phyloP scores from a whole-genome alignment of 2,329 filamentous ascomycete species.

The Fusarium graminum region DNA sequence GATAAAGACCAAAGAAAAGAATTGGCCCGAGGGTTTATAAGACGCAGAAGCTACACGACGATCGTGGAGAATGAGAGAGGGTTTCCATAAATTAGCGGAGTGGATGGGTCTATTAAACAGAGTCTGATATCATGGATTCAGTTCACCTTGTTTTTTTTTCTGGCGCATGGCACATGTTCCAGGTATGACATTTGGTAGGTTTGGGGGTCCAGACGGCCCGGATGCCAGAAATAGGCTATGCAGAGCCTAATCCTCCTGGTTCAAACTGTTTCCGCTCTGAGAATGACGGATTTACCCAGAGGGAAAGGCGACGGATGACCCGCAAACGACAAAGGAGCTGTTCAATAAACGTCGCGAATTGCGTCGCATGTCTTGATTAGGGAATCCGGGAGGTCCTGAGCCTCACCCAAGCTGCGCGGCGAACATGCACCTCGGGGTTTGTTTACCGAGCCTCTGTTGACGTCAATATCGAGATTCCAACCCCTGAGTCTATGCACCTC shows the following conservation, averaged over 20 bases:
- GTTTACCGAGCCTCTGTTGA: slow-evolving; percentile 7
- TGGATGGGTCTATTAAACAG: slow-evolving; percentile 19
- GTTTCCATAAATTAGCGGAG: slow-evolving; percentile 39
- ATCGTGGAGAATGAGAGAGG: slow-evolving; percentile 24
- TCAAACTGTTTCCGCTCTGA: not conserved
- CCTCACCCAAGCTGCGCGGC: slow-evolving; percentile 14
- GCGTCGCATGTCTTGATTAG: slow-evolving; percentile 24
- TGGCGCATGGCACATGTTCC: not conserved
- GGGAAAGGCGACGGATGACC: slow-evolving; percentile 20
- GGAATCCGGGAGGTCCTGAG: slow-evolving; percentile 34
- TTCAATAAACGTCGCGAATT: slow-evolving; percentile 26
- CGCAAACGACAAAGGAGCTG: slow-evolving; percentile 20
- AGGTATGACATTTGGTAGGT: not conserved
- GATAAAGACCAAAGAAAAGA: slow-evolving; percentile 13
- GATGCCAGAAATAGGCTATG: slow-evolving; percentile 30
- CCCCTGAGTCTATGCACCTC: slow-evolving; percentile 27
- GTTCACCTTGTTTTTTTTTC: slow-evolving; percentile 22
- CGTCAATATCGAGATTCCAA: slow-evolving; percentile 13
- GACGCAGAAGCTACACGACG: slow-evolving; percentile 11
- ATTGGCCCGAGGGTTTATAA: slow-evolving; percentile 28
- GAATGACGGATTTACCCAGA: slow-evolving; percentile 10
- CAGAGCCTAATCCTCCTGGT: not conserved
- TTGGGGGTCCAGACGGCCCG: slow-evolving; percentile 21
- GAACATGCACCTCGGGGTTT: slow-evolving; percentile 9
- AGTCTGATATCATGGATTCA: slow-evolving; percentile 33